phyloP scores from a whole-genome alignment of 305 asterid species.

The Fraxinus velutina region DNA sequence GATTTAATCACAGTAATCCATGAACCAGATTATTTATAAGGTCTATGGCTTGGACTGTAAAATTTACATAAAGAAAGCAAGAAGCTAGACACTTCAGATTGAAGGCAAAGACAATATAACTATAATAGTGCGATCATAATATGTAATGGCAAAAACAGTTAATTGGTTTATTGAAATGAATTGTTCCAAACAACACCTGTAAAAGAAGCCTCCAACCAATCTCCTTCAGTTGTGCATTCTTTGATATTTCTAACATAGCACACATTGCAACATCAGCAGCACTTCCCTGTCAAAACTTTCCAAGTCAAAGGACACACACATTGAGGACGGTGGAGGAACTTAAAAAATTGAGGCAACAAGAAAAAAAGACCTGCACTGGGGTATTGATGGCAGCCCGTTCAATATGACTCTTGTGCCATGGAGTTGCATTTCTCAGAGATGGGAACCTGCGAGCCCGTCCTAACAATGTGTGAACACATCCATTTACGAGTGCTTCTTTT shows the following conservation, averaged over 20 bases:
- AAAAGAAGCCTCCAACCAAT: conserved; percentile 86
- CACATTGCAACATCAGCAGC: conserved; percentile 83
- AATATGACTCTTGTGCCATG: conserved; percentile 64
- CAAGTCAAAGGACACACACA: background rate
- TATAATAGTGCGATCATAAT: background rate
- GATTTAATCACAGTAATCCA: background rate
- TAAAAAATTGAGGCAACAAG: background rate
- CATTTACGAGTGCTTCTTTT: conserved; percentile 51
- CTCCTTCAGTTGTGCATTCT: conserved; percentile 56
- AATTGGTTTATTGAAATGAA: background rate
- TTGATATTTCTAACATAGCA: conserved; percentile 86
- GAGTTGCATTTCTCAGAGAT: conserved; percentile 53
- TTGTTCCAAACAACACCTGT: conserved; percentile 43
- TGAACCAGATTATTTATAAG: background rate
- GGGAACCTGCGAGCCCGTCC: conserved; percentile 95
- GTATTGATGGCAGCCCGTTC: conserved; percentile 99
- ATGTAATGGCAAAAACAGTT: background rate
- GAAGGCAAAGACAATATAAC: background rate
- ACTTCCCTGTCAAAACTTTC: background rate
- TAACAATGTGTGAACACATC: conserved; percentile 69
- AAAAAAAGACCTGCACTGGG: conserved; percentile 78
- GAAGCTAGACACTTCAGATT: background rate
- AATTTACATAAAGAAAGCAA: background rate
- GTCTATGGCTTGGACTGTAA: background rate
- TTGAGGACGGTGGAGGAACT: background rate